A percentile compares a stretch with the other conserved stretches of the same genome.
Conservation (phyloP, 73 alveolate genomes). For the Urostyla sp. region DNA sequence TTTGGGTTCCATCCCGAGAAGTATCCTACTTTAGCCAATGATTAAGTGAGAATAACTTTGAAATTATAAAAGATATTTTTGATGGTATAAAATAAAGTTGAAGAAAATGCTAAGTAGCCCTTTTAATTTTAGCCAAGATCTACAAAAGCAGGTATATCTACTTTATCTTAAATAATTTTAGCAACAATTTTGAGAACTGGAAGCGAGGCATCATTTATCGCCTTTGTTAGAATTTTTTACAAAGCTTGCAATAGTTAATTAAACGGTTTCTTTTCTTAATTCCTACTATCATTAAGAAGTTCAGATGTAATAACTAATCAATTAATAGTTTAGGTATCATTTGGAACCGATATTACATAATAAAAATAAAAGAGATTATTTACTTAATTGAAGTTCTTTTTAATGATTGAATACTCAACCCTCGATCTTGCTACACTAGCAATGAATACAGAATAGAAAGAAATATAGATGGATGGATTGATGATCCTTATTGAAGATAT, state of each 20-base stretch:
- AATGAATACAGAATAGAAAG: constrained; percentile 32
- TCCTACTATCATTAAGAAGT: neutral
- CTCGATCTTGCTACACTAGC: neutral
- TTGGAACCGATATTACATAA: too few relatives aligned
- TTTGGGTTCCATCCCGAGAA: constrained; percentile 43
- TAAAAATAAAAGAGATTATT: constrained; percentile 3
- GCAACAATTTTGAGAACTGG: constrained; percentile 22
- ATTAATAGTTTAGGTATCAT: neutral
- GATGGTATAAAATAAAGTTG: constrained; percentile 1
- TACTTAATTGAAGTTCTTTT: neutral
- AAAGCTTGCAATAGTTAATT: constrained; percentile 18
- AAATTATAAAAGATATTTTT: constrained; percentile 19
- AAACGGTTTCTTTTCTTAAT: constrained; percentile 40
- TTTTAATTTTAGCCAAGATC: neutral
- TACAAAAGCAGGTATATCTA: neutral
- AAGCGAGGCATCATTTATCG: neutral
- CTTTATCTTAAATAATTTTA: neutral
- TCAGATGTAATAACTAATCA: neutral
- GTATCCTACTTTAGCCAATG: constrained; percentile 42
- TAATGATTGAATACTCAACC: neutral
- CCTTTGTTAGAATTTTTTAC: neutral
- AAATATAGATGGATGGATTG: constrained; percentile 41
- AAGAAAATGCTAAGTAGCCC: neutral
- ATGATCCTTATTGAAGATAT: constrained; percentile 30
- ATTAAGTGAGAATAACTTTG: constrained; percentile 12